Conservation (phyloP, 805 yeast genomes). For the Priceomyces castillae region DNA sequence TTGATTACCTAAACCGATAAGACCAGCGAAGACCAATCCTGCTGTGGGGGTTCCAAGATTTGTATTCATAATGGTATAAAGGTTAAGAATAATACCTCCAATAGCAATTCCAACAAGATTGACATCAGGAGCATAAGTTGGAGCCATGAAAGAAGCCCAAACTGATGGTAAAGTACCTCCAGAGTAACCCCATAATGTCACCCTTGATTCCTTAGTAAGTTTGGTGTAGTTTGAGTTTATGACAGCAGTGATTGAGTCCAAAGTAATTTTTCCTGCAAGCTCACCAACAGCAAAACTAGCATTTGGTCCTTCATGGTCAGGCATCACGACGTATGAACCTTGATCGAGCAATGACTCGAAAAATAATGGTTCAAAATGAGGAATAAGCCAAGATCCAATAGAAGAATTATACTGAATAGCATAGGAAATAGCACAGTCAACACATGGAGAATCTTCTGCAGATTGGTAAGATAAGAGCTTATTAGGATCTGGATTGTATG, state of each 20-base stretch:
- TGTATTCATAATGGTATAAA: slow-evolving; percentile 18
- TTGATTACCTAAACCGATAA: slow-evolving; percentile 22
- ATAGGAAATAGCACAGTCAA: slow-evolving; percentile 22
- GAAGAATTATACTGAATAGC: slow-evolving; percentile 15
- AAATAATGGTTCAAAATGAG: slow-evolving; percentile 17
- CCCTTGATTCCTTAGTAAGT: slow-evolving; percentile 16
- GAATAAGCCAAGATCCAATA: slow-evolving; percentile 8
- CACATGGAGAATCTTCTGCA: slow-evolving; percentile 19
- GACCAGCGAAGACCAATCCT: slow-evolving; percentile 23
- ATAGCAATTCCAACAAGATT: slow-evolving; percentile 24
- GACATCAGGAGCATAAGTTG: slow-evolving; percentile 28
- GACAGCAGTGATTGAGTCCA: slow-evolving; percentile 25
- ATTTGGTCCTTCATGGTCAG: slow-evolving; percentile 29
- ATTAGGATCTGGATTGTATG: slow-evolving; percentile 21
- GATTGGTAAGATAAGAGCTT: slow-evolving; percentile 23
- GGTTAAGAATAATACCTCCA: slow-evolving; percentile 28
- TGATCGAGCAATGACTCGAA: slow-evolving; percentile 15
- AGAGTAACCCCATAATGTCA: slow-evolving; percentile 28
- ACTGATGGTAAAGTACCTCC: slow-evolving; percentile 31
- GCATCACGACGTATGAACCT: slow-evolving; percentile 15
- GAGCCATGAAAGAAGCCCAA: slow-evolving; percentile 28
- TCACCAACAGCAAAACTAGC: slow-evolving; percentile 23
- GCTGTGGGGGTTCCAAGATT: slow-evolving; percentile 21
- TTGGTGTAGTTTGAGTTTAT: slow-evolving; percentile 18
- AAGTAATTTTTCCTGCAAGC: slow-evolving; percentile 21